Conservation (phyloP, 1,284 basidiomycete species). For the Sanghuangporus weigelae region DNA sequence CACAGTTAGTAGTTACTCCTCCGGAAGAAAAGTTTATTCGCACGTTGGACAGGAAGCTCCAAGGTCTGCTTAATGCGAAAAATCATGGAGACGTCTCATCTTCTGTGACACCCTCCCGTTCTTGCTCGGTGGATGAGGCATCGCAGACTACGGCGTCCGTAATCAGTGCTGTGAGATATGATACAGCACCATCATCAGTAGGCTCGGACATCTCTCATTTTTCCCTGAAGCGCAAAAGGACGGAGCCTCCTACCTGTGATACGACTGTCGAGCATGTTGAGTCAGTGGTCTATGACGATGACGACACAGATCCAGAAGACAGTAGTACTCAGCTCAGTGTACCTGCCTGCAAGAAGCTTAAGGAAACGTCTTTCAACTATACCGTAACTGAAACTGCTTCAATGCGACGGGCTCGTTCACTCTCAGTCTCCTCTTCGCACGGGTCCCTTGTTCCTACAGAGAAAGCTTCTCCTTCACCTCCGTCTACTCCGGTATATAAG, state of each 20-base stretch:
- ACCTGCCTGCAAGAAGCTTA: constrained; percentile 10
- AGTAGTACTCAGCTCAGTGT: not conserved
- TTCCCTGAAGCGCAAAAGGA: constrained; percentile 11
- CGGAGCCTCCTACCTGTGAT: not conserved
- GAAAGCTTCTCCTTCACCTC: not conserved
- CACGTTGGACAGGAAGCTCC: constrained; percentile 8
- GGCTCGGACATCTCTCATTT: not conserved
- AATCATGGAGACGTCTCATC: not conserved
- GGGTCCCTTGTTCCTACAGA: not conserved
- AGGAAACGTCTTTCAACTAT: constrained; percentile 16
- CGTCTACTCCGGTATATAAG: not conserved
- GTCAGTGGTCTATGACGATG: not conserved
- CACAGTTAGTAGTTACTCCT: constrained; percentile 8
- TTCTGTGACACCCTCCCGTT: not conserved
- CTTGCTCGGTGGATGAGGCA: not conserved
- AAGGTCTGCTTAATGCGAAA: not conserved
- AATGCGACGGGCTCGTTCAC: constrained; percentile 10
- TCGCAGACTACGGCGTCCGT: not conserved
- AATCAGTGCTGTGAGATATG: not conserved
- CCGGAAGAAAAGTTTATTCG: constrained; percentile 5
- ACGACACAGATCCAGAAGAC: not conserved
- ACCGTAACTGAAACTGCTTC: constrained; percentile 11
- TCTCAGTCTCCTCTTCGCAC: constrained; percentile 10
- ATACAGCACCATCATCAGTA: not conserved
- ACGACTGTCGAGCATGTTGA: not conserved